Base-by-base conservation (phyloP, 495 filamentous ascomycete species). In the Acidomyces sp. region DNA sequence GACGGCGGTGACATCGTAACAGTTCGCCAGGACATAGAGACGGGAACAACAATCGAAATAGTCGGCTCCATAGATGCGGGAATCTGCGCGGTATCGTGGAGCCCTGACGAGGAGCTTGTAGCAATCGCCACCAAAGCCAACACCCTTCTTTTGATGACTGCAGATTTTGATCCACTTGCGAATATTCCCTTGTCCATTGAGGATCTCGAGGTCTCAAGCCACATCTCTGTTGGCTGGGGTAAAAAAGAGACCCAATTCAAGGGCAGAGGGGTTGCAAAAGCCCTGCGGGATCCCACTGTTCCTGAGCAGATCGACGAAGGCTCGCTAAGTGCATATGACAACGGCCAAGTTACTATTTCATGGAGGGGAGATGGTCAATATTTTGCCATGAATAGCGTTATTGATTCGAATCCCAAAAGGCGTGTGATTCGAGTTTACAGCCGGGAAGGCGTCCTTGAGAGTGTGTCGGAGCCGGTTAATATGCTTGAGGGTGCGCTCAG, bases 181-280 rank as follows among this genome's bases (percentile, higher is more conserved):
- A 78, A 82, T 52, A 69, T 82, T 43, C 67, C 67, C 10, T 77
- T 94, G 49, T 70, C 71, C 3, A 52, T 63, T 3, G 80, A 85
- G 18, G 90, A 97, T 59, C 65, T 94, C 39, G 77, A 85, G 53
- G 71, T 75, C 1, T 96, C 90, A 1, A 85, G 82, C 57, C 90
- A 97, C 71, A 90, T 97, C 30, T 93, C 86, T 15, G 90, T 97
- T 17, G 90, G 90, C 37, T 97, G 90, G 90, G 90, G 90, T 45
- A 96, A 96, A 66, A 78, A 80, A 55, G 90, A 97, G 60, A 97
- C 90, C 4, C 90, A 97, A 61, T 97, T 97, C 54, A 81, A 93
- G 55, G 90, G 90, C 35, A 86, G 83, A 55, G 48, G 48, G 13
- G 76, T 85, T 53, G 90, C 87, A 25, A 90, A 85, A 56, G 82